A percentile compares a stretch with the other conserved stretches of the same genome.
Conservation (phyloP, 768 basidiomycete species). For the Nidularia pulvinata region DNA sequence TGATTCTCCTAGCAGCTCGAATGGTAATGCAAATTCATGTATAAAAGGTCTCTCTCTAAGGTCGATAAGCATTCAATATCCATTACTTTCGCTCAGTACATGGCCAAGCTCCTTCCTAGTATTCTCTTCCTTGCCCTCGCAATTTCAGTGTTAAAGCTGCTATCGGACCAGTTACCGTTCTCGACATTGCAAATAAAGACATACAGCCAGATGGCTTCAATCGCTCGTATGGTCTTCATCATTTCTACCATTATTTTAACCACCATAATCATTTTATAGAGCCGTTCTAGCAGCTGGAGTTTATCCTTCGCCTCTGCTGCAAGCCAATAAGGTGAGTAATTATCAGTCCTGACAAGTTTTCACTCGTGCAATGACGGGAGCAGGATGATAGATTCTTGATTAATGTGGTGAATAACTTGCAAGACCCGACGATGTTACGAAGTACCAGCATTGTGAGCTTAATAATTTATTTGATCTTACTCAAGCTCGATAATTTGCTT, state of each 20-base stretch:
- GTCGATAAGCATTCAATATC: too few relatives aligned
- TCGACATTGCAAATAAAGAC: neutral
- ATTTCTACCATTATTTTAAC: neutral
- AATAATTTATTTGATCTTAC: neutral
- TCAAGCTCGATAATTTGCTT: neutral
- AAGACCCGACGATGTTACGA: conserved; percentile 13
- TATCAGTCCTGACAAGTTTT: neutral
- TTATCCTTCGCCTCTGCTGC: neutral
- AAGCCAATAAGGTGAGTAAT: neutral
- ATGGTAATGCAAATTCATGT: too few relatives aligned
- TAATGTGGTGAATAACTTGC: conserved; percentile 16
- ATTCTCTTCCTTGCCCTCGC: too few relatives aligned
- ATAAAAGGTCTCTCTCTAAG: too few relatives aligned
- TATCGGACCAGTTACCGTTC: neutral
- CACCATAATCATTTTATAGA: neutral
- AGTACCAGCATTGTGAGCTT: conserved; percentile 17
- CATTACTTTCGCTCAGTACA: too few relatives aligned
- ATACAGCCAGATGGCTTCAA: neutral
- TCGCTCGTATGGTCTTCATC: neutral
- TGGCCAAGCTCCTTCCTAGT: too few relatives aligned
- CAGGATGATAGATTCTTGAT: conserved; percentile 16
- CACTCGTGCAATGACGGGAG: neutral
- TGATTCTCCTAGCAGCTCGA: too few relatives aligned
- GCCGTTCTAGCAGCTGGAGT: neutral
- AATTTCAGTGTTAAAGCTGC: neutral